Evolutionary conservation across 2,329 filamentous ascomycete genomes (phyloP).

Genomic region (Apiospora phragmitis): DNA sequence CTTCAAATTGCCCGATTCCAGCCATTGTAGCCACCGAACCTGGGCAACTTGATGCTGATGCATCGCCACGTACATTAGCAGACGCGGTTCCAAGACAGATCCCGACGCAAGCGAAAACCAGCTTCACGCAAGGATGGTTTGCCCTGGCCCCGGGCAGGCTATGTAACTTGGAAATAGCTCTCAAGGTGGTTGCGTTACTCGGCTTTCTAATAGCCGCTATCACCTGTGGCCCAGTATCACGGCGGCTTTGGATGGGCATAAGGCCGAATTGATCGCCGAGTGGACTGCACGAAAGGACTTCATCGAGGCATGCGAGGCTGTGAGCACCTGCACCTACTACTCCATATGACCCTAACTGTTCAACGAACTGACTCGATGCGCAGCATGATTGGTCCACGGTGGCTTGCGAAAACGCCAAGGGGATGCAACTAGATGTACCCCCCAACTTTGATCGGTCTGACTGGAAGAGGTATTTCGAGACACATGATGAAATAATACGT

Average conservation of each 20-base stretch:
- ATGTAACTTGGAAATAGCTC: background rate
- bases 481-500: background rate
- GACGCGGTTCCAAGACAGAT: background rate
- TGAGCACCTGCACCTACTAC: background rate
- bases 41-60: background rate
- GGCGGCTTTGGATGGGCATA: background rate
- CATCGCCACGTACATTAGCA: fast-evolving
- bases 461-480: background rate
- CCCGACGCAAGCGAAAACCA: fast-evolving
- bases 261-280: background rate
- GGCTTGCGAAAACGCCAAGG: background rate
- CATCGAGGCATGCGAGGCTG: background rate
- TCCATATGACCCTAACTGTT: background rate
- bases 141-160: background rate
- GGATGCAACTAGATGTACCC: background rate
- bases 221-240: background rate
- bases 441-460: background rate
- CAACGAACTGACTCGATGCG: background rate
- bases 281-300: background rate
- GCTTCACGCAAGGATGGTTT: background rate
- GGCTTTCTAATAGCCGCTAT: background rate
- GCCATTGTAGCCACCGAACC: background rate
- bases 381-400: background rate
- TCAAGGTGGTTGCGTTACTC: background rate
- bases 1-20: background rate